Base-by-base conservation (phyloP, 2,329 filamentous ascomycete genomes). In the Paecilomyces formosus region DNA sequence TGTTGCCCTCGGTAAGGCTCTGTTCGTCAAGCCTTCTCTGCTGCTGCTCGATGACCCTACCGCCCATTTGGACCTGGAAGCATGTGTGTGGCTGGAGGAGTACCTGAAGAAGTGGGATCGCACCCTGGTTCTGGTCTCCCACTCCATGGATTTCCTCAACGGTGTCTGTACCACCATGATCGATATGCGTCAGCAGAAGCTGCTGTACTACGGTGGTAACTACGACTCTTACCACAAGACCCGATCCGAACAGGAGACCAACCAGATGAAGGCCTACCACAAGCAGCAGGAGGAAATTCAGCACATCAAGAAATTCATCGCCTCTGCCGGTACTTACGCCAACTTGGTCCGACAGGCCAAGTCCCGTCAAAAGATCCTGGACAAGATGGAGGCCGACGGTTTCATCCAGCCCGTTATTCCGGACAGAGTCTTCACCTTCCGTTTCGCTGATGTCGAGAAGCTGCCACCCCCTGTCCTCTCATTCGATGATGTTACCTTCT, bases 281-380 rank as follows among this genome's bases (percentile, higher is more conserved):
- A 99, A 99, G 84, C 94, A 99, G 77, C 94, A 99, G 76, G 94
- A 99, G 63, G 94, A 99, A 82, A 99, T 99, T 76, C 85, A 87
- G 67, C 95, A 99, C 83, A 99, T 99, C 84, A 97, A 99, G 84
- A 97, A 97, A 81, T 99, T 99, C 84, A 99, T 99, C 76, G 94
- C 95, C 72, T 97, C 93, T 62, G 94, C 94, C 59, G 94, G 95
- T 92, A 99, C 94, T 61, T 99, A 99, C 73, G 94, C 95, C 85
- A 99, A 99, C 82, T 84, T 99, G 82, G 94, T 99, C 74, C 86
- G 90, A 76, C 94, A 99, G 80, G 95, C 95, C 78, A 99, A 99
- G 84, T 97, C 94, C 51, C 88, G 94, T 65, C 94, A 99, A 80
- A 99, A 99, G 90, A 97, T 97, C 77, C 84, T 97, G 66, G 94